These are phyloP conservation scores for Diaporthe ampelina DNA, from an alignment of 2,329 filamentous ascomycete species.

Conservation along the genomic window DNA sequence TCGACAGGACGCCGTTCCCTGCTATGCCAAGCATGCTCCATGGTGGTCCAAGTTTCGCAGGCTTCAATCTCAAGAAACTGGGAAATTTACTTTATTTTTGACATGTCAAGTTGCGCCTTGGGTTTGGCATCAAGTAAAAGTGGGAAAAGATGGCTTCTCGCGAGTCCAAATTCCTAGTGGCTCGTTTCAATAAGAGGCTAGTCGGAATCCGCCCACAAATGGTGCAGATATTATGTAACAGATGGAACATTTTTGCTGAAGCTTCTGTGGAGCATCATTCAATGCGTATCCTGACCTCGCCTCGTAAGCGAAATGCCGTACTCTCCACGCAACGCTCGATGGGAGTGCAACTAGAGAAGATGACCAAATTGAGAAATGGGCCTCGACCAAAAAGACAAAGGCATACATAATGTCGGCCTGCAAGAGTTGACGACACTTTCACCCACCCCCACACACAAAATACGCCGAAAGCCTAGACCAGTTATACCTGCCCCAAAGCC, in stretches of 20 bases:
- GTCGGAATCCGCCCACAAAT: constrained; percentile 6
- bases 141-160: not conserved
- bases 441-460: not conserved
- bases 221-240: constrained; percentile 16
- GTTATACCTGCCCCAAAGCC: no score
- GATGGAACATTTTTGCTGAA: constrained; percentile 12
- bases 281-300: constrained; percentile 21
- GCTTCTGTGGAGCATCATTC: constrained; percentile 17
- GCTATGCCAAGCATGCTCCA: not conserved
- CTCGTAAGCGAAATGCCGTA: constrained; percentile 19
- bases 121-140: constrained; percentile 1
- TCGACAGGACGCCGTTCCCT: constrained; percentile 10
- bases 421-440: not conserved
- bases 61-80: constrained; percentile 2
- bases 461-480: not conserved
- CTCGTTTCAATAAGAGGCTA: not conserved
- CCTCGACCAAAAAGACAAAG: not conserved
- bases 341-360: not conserved
- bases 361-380: not conserved
- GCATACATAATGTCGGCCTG: not conserved
- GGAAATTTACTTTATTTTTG: constrained; percentile 19
- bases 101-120: constrained; percentile 14
- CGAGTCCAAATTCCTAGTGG: constrained; percentile 12
- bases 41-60: not conserved
- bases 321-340: constrained; percentile 18